A percentile compares a stretch with the other conserved stretches of the same genome.
Conservation (phyloP, 257 asterid genomes). For the Ocimum tenuiflorum region DNA sequence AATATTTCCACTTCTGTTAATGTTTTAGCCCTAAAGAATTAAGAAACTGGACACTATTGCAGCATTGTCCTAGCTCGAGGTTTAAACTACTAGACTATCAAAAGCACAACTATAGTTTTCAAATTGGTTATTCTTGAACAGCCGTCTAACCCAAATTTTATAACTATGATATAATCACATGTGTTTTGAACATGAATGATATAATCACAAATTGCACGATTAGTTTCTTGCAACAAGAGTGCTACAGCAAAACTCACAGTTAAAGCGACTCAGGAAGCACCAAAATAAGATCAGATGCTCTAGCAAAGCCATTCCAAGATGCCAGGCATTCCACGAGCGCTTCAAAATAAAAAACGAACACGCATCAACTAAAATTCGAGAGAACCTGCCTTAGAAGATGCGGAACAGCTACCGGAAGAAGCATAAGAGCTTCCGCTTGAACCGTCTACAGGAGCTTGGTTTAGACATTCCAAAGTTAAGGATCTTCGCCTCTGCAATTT, state of each 20-base stretch:
- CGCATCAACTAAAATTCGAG: constrained; percentile 57
- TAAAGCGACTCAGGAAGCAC: not conserved
- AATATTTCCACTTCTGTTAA: no score
- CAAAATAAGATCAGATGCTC: not conserved
- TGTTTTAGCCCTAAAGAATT: no score
- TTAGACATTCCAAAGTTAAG: constrained; percentile 62
- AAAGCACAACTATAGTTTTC: no score
- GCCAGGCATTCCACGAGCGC: no score
- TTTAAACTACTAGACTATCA: no score
- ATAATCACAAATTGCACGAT: not conserved
- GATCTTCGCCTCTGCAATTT: constrained; percentile 69
- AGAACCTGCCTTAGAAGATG: constrained; percentile 51
- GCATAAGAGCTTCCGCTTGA: constrained; percentile 76
- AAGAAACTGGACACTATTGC: no score
- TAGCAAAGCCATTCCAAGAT: not conserved
- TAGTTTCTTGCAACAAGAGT: not conserved
- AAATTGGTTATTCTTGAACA: no score
- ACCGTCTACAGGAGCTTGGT: constrained; percentile 96
- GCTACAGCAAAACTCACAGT: not conserved
- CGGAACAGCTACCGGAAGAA: constrained; percentile 69
- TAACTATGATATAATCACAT: no score
- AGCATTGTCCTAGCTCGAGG: no score
- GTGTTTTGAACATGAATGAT: not conserved
- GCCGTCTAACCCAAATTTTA: no score
- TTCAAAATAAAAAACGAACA: no score